phyloP scores from a whole-genome alignment of 257 asterid genomes.

The Schizonepeta tenuifolia region DNA sequence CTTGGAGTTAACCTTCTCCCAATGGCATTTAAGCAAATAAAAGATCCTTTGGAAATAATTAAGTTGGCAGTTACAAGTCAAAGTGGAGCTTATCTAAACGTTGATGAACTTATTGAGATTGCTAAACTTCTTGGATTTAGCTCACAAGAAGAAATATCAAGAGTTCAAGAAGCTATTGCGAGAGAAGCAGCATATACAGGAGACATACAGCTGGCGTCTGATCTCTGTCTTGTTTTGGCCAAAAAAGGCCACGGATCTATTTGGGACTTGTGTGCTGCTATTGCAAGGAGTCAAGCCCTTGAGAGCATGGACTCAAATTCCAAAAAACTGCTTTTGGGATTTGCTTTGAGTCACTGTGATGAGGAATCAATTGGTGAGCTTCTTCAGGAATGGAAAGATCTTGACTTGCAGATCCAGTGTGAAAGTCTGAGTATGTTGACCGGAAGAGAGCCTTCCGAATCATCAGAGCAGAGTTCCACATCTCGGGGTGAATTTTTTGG shows the following conservation, averaged over 20 bases:
- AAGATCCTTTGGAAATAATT: slow-evolving; percentile 93
- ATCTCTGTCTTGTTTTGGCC: slow-evolving; percentile 87
- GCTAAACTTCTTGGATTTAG: slow-evolving; percentile 94
- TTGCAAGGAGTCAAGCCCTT: slow-evolving; percentile 95
- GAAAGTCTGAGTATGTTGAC: slow-evolving; percentile 64
- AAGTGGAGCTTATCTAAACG: slow-evolving; percentile 85
- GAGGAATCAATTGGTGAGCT: slow-evolving; percentile 93
- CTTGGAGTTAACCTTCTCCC: slow-evolving; percentile 97
- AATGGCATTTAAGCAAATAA: slow-evolving; percentile 90
- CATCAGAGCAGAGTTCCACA: slow-evolving; percentile 50
- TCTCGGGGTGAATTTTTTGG: slow-evolving; percentile 46
- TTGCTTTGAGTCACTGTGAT: slow-evolving; percentile 96
- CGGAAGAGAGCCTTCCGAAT: slow-evolving; percentile 71
- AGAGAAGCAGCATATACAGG: slow-evolving; percentile 99
- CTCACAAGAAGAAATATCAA: slow-evolving; percentile 83
- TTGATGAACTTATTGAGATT: slow-evolving; percentile 90
- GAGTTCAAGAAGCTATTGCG: slow-evolving; percentile 97
- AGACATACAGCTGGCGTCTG: slow-evolving; percentile 95
- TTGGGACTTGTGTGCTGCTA: slow-evolving; percentile 98
- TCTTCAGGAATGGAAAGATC: slow-evolving; percentile 93
- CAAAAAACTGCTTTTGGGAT: slow-evolving; percentile 86
- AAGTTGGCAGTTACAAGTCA: slow-evolving; percentile 87
- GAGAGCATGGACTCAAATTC: slow-evolving; percentile 81
- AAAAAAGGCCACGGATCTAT: slow-evolving; percentile 94
- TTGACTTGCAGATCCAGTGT: slow-evolving; percentile 83